Evolutionary conservation across 805 yeast species (phyloP).

Genomic region (Cyberlindnera veronae): DNA sequence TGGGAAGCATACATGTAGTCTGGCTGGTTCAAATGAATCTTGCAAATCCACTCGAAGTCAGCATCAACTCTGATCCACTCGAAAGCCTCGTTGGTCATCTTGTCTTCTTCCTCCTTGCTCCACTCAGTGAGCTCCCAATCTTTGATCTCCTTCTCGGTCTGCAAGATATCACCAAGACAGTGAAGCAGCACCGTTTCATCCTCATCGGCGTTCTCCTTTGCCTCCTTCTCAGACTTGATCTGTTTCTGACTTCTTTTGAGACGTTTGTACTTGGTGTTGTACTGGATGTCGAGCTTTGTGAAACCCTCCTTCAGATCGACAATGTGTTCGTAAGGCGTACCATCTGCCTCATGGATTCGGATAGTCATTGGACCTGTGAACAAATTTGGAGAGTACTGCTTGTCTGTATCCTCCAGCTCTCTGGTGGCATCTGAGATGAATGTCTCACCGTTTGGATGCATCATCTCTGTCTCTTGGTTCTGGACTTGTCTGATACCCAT

Average conservation of each 20-base stretch:
- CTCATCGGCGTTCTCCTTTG: slow-evolving; percentile 27
- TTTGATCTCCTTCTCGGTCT: slow-evolving; percentile 52
- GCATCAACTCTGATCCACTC: slow-evolving; percentile 99
- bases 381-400: slow-evolving; percentile 25
- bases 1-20: slow-evolving; percentile 95
- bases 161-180: slow-evolving; percentile 77
- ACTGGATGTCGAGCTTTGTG: slow-evolving; percentile 88
- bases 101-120: slow-evolving; percentile 65
- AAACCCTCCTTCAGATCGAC: slow-evolving; percentile 83
- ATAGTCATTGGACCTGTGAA: slow-evolving; percentile 96
- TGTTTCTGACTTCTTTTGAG: slow-evolving; percentile 56
- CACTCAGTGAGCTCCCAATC: slow-evolving; percentile 77
- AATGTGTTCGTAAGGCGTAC: slow-evolving; percentile 97
- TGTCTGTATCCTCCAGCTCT: slow-evolving; percentile 9
- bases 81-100: slow-evolving; percentile 76
- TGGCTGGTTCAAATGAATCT: slow-evolving; percentile 77
- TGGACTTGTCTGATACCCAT: slow-evolving; percentile 93
- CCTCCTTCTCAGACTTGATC: slow-evolving; percentile 41
- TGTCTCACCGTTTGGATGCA: slow-evolving; percentile 33
- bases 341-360: slow-evolving; percentile 96
- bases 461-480: slow-evolving; percentile 46
- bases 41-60: slow-evolving; percentile 95
- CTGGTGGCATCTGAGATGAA: slow-evolving; percentile 38
- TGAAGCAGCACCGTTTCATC: slow-evolving; percentile 42
- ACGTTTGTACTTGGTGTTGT: slow-evolving; percentile 89